Conservation (phyloP, 2,329 filamentous ascomycete genomes). For the Paecilomyces niveus region DNA sequence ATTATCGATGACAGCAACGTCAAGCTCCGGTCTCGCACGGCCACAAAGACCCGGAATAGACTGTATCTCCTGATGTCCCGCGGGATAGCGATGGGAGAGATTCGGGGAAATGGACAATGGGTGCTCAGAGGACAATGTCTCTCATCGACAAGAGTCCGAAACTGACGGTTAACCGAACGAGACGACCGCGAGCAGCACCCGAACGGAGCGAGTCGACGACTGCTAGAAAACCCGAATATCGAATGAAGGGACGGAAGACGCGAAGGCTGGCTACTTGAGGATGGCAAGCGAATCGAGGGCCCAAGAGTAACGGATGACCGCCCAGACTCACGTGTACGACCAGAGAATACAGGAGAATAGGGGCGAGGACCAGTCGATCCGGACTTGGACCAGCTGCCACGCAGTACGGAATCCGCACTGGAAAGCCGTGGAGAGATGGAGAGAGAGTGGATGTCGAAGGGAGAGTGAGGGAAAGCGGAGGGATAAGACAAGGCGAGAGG, state of each 20-base stretch:
- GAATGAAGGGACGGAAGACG: background rate
- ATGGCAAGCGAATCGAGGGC: background rate
- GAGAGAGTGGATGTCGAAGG: constrained; percentile 3
- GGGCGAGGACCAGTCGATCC: background rate
- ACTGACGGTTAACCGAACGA: background rate
- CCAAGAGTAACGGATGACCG: background rate
- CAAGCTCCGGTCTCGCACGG: background rate
- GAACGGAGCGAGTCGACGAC: background rate
- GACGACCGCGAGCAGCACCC: background rate
- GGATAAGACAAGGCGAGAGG: constrained; percentile 2
- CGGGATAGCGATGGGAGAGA: background rate
- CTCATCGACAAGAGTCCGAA: background rate
- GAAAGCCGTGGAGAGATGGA: constrained; percentile 6
- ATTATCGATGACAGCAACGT: background rate
- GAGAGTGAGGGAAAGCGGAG: constrained; percentile 3
- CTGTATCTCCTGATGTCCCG: background rate
- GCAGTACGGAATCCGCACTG: constrained; percentile 4
- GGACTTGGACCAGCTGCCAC: constrained; percentile 5
- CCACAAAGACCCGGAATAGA: background rate
- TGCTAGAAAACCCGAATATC: background rate
- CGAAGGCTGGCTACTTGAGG: background rate
- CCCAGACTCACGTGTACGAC: background rate
- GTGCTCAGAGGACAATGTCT: background rate
- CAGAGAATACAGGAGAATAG: background rate
- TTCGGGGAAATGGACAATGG: background rate